Evolutionary conservation across 202 grass and related monocot genomes (phyloP), one percentile per base, ranked within the genome.

Genomic region (Carex arenaria): DNA sequence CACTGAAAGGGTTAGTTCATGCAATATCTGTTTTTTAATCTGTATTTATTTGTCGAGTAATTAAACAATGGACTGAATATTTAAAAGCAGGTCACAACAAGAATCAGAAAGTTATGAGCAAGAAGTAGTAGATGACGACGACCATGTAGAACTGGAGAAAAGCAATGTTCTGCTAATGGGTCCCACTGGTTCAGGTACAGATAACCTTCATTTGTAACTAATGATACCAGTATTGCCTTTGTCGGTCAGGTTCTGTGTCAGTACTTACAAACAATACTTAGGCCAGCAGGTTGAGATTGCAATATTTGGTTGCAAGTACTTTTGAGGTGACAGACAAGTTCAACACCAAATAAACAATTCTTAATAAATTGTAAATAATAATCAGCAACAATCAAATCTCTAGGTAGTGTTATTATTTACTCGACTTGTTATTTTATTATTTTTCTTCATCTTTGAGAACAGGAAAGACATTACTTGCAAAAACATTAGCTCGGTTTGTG

Each of bases 401-500:
- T 20, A 17, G 26, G 28, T 68, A 45, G 65, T 42, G 38, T 4
- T 61, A 60, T 86, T 49, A 30, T 86, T 60, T 42, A 57, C 43
- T 81, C 31, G 23, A 53, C 53, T 77, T 71, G 14, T 84, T 45
- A 38, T 42, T 69, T 65, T 49, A 72, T 83, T 57, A 38, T 11
- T 26, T 26, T 71, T 70, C 63, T 70, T 87, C 9, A 57, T 55
- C 17, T 75, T 82, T 36, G 80, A 36, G 8, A 78, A 86, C 89
- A 99, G 96, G 96, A 79, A 99, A 99, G 92, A 99, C 96, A 80
- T 92, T 99, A 82, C 93, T 99, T 74, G 96, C 96, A 10, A 99
- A 96, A 86, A 96, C 96, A 82, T 92, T 99, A 85, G 96, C 96
- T 86, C 96, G 96, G 20, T 99, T 96, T 92, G 96, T 99, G 67